phyloP scores from a whole-genome alignment of 2,329 filamentous ascomycete species.

The Elsinoe necatrix region DNA sequence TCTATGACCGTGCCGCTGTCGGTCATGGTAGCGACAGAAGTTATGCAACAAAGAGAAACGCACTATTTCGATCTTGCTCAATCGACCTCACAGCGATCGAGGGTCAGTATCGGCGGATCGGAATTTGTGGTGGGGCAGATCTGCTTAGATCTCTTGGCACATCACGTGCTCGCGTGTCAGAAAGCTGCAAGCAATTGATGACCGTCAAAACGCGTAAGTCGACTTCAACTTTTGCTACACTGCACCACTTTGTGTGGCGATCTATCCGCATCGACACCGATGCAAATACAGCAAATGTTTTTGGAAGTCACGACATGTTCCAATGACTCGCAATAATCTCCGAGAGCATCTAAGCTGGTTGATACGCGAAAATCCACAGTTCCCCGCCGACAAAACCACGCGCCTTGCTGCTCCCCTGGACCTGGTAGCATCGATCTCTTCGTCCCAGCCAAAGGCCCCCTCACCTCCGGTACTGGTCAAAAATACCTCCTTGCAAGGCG shows the following conservation, averaged over 20 bases:
- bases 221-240: neutral
- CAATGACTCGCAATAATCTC: slow-evolving; percentile 44
- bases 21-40: slow-evolving; percentile 10
- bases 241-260: neutral
- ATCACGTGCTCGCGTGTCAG: slow-evolving; percentile 5
- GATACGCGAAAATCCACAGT: slow-evolving; percentile 37
- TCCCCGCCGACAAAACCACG: slow-evolving; percentile 29
- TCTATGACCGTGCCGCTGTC: neutral
- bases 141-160: slow-evolving; percentile 3
- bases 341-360: slow-evolving; percentile 42
- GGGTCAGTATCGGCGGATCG: neutral
- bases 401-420: slow-evolving; percentile 2
- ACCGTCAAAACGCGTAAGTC: neutral
- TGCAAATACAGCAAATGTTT: neutral
- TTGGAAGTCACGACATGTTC: slow-evolving; percentile 22
- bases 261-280: neutral
- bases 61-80: neutral
- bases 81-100: neutral
- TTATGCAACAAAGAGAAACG: neutral
- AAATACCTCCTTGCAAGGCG: neutral
- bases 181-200: slow-evolving; percentile 4
- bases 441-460: neutral
- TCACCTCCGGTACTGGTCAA: neutral
- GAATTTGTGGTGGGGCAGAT: slow-evolving; percentile 9
- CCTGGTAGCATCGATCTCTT: neutral